A percentile compares a stretch with the other conserved stretches of the same genome.
phyloP scores from a whole-genome alignment of 257 asterid species.

The Pogostemon cablin region DNA sequence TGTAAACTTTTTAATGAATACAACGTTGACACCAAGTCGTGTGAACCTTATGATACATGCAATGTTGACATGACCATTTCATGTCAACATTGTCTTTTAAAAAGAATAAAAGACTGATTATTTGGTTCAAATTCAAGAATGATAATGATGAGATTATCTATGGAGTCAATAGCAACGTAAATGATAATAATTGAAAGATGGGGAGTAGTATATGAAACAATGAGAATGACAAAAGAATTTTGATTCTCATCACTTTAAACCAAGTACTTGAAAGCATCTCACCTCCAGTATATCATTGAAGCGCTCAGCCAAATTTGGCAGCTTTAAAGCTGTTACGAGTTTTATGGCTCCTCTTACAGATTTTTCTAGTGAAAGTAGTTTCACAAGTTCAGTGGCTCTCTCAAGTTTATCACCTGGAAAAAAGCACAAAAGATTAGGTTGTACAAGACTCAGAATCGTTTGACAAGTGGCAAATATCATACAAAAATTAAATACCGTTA shows the following conservation, averaged over 20 bases:
- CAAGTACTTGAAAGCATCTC: conserved; percentile 14
- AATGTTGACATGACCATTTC: too few relatives aligned
- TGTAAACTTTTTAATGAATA: background rate
- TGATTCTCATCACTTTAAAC: too few relatives aligned
- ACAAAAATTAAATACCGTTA: conserved; percentile 46
- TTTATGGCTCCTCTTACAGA: conserved; percentile 91
- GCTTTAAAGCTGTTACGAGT: conserved; percentile 88
- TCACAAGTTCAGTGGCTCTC: conserved; percentile 92
- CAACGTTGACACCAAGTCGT: background rate
- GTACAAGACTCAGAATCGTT: background rate
- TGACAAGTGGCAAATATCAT: background rate
- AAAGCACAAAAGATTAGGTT: conserved; percentile 17
- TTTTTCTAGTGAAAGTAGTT: conserved; percentile 82
- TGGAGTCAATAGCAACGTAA: too few relatives aligned
- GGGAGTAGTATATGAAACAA: too few relatives aligned
- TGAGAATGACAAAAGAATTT: too few relatives aligned
- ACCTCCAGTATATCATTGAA: conserved; percentile 89
- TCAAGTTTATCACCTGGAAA: conserved; percentile 84
- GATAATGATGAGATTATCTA: too few relatives aligned
- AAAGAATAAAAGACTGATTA: too few relatives aligned
- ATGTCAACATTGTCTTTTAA: too few relatives aligned
- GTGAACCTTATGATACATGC: background rate
- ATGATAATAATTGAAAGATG: too few relatives aligned
- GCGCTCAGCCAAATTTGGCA: conserved; percentile 92
- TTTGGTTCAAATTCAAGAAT: too few relatives aligned